These are phyloP conservation scores for Linum tenue DNA, from an alignment of 345 rosid genomes.

Conservation along the genomic window DNA sequence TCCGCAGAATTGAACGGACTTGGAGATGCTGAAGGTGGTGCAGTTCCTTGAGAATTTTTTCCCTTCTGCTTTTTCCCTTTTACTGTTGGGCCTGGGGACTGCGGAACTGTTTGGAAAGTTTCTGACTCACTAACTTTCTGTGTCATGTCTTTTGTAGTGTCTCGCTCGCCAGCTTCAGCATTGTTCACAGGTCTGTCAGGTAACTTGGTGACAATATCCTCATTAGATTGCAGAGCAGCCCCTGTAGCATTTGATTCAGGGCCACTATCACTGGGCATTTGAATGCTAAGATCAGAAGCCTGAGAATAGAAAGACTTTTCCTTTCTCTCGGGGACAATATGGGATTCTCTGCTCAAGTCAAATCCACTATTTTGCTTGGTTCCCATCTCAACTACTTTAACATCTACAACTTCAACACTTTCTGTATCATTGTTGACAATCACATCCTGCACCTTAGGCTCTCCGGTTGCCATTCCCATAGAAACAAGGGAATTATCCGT, in stretches of 20 bases:
- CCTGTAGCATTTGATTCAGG: slow-evolving; percentile 30
- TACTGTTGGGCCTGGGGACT: slow-evolving; percentile 9
- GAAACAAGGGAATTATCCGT: slow-evolving; percentile 33
- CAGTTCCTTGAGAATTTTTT: slow-evolving; percentile 16
- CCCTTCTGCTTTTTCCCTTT: slow-evolving; percentile 20
- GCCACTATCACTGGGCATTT: slow-evolving; percentile 37
- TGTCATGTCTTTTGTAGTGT: not conserved
- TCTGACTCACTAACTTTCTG: slow-evolving; percentile 13
- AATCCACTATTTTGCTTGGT: slow-evolving; percentile 4
- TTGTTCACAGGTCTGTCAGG: slow-evolving; percentile 22
- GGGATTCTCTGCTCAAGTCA: slow-evolving; percentile 16
- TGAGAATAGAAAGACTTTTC: slow-evolving; percentile 22
- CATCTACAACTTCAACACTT: slow-evolving; percentile 17
- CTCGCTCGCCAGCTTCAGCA: slow-evolving; percentile 11
- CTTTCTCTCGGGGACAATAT: slow-evolving; percentile 15
- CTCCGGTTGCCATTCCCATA: slow-evolving; percentile 23
- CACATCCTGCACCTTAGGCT: slow-evolving; percentile 16
- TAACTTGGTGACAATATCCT: slow-evolving; percentile 18
- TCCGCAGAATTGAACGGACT: slow-evolving; percentile 22
- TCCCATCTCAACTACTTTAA: slow-evolving; percentile 18
- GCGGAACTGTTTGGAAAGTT: slow-evolving; percentile 3
- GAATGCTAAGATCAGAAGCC: slow-evolving; percentile 21
- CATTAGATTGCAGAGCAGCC: slow-evolving; percentile 25
- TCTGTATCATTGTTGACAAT: slow-evolving; percentile 10
- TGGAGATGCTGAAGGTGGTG: slow-evolving; percentile 9